Evolutionary conservation across 139 green algal species (phyloP), one percentile per base, ranked within the genome.

Genomic region (Tetradesmus obliquus): DNA sequence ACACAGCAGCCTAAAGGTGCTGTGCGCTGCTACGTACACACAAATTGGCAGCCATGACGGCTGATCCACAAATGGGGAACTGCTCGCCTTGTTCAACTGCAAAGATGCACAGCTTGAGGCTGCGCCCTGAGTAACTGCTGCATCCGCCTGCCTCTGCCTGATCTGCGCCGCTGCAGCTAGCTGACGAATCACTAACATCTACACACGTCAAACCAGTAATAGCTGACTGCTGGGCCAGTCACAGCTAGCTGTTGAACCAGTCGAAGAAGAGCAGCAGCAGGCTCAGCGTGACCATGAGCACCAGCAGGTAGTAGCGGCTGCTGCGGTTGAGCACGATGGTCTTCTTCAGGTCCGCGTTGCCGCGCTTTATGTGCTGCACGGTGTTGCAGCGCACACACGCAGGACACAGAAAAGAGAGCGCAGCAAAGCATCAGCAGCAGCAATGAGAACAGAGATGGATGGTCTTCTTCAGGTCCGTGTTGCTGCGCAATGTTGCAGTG

Each of bases 181-280:
- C 32, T 45, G 32, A 45, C 32, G 32, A 45, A 45, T 45, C 32
- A 45, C 32, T 45, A 45, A 45, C 32, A 45, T 45, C 32, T 45
- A 45, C 32, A 45, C 32, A 45, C 32, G 32, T 45, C 32, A 45
- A 45, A 45, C 32, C 32, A 45, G 32, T 45, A 45, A 45, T 45
- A 45, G 32, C 32, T n/a, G 17, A 55, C 82, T 62, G 17, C 55
- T 32, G 20, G 45, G 7, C 10, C 9, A 85, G 19, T 13, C 17
- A 86, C 54, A 22, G 53, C 84, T 87, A 97, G 88, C 96, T 97
- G 82, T 96, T 95, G 79, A 95, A 96, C 96, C 97, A 97, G 91
- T 98, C 96, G 22, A 97, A 93, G 88, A 98, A 96, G 53, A 98
- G 92, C 74, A 98, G 87, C 45, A 89, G 60, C 12, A 96, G n/a